Percentiles rank a stretch among this genome's conserved stretches.
Conservation (phyloP, 2,329 filamentous ascomycete genomes). For the Grosmannia huntii region DNA sequence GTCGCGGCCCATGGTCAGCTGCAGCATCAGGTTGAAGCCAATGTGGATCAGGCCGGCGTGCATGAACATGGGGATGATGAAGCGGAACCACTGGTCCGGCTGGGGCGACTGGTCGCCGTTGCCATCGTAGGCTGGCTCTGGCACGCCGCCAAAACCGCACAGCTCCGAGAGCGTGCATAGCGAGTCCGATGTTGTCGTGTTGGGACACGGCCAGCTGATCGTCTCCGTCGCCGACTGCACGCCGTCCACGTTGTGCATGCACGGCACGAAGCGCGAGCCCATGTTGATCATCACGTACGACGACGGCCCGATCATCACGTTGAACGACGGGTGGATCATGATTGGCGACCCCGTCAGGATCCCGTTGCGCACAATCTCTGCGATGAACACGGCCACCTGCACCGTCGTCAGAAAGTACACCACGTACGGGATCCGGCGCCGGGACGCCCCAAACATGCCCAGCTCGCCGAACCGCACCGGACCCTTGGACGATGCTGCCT, state of each 20-base stretch:
- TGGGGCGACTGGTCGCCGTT: constrained; percentile 37
- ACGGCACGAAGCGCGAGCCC: constrained; percentile 83
- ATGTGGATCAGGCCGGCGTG: constrained; percentile 93
- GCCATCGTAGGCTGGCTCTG: constrained; percentile 49
- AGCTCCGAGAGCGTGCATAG: constrained; percentile 66
- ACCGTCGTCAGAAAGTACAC: constrained; percentile 67
- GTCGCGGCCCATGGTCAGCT: constrained; percentile 79
- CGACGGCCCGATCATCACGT: constrained; percentile 94
- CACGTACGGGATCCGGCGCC: constrained; percentile 58
- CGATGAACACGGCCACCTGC: constrained; percentile 79
- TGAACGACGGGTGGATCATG: constrained; percentile 73
- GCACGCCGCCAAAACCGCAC: constrained; percentile 72
- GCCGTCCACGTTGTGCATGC: constrained; percentile 73
- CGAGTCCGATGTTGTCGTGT: constrained; percentile 49
- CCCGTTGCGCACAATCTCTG: constrained; percentile 72
- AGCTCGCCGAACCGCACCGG: constrained; percentile 43
- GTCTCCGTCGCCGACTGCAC: constrained; percentile 40
- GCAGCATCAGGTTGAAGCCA: constrained; percentile 85
- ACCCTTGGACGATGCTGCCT: not conserved
- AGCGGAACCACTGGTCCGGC: constrained; percentile 93
- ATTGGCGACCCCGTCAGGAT: constrained; percentile 58
- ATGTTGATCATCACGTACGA: constrained; percentile 88
- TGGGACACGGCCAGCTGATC: constrained; percentile 68
- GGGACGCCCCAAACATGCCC: constrained; percentile 42
- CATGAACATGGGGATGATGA: constrained; percentile 90